Conservation (phyloP, 805 yeast genomes). For the Myxozyma lipomycoides region DNA sequence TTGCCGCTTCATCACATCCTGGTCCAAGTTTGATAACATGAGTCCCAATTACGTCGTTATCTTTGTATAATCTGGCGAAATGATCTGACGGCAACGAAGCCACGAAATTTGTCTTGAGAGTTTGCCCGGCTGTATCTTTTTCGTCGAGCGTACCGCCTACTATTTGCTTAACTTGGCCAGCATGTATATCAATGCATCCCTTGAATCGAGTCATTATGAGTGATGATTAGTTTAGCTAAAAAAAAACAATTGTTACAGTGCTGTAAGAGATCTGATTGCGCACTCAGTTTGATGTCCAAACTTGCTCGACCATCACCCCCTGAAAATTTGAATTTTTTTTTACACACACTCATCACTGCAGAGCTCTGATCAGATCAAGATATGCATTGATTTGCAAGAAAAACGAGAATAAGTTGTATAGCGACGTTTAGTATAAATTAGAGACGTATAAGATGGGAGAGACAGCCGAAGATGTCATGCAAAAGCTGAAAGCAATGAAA, state of each 20-base stretch:
- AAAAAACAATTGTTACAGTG: too few relatives aligned
- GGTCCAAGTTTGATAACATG: conserved; percentile 92
- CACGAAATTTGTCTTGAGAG: conserved; percentile 69
- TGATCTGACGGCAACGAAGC: conserved; percentile 67
- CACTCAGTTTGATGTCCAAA: too few relatives aligned
- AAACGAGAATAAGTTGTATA: too few relatives aligned
- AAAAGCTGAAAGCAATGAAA: conserved; percentile 13
- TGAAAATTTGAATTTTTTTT: too few relatives aligned
- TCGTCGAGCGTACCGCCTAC: conserved; percentile 83
- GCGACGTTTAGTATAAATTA: too few relatives aligned
- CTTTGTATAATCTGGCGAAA: conserved; percentile 67
- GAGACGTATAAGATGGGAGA: conserved; percentile 8
- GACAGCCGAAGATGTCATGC: conserved; percentile 21
- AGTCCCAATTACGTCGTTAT: conserved; percentile 61
- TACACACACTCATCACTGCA: too few relatives aligned
- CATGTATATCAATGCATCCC: conserved; percentile 94
- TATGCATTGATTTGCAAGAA: too few relatives aligned
- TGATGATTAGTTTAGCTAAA: too few relatives aligned
- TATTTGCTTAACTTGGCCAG: conserved; percentile 93
- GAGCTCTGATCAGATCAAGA: too few relatives aligned
- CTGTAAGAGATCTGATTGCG: too few relatives aligned
- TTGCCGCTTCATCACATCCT: conserved; percentile 78
- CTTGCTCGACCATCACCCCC: too few relatives aligned
- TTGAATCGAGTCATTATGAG: conserved; percentile 50
- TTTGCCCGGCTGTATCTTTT: conserved; percentile 47